These are phyloP conservation scores for Rhodotorula glutinis DNA, from an alignment of 1,284 basidiomycete genomes.

Conservation along the genomic window DNA sequence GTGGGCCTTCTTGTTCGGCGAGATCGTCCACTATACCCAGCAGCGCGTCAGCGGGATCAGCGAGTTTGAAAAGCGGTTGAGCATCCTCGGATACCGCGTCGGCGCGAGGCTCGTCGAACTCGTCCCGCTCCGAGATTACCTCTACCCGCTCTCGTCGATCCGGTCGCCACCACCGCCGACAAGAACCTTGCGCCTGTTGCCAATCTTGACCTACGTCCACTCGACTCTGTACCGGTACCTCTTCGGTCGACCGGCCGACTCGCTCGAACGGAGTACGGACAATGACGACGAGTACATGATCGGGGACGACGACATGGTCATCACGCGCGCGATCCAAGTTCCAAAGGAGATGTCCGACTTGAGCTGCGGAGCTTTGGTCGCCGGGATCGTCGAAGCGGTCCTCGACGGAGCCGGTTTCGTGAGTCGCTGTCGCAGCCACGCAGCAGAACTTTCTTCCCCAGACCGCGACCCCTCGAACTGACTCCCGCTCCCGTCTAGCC, in stretches of 20 bases:
- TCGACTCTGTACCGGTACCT: slow-evolving; percentile 91
- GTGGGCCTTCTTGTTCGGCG: slow-evolving; percentile 84
- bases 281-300: slow-evolving; percentile 99
- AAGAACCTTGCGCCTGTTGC: slow-evolving; percentile 80
- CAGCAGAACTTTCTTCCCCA: no score
- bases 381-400: slow-evolving; percentile 95
- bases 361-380: slow-evolving; percentile 93
- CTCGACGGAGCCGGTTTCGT: slow-evolving; percentile 94
- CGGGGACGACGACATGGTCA: slow-evolving; percentile 88
- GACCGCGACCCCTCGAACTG: no score
- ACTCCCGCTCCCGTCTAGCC: slow-evolving; percentile 60
- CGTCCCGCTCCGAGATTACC: slow-evolving; percentile 42
- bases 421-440: slow-evolving; percentile 50
- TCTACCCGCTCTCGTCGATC: slow-evolving; percentile 32
- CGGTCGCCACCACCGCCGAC: slow-evolving; percentile 58
- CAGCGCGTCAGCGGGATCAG: slow-evolving; percentile 88
- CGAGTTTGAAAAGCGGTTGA: slow-evolving; percentile 77
- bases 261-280: slow-evolving; percentile 91
- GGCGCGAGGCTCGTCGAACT: slow-evolving; percentile 77
- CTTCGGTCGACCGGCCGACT: slow-evolving; percentile 89
- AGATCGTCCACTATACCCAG: slow-evolving; percentile 91
- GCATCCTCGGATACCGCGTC: slow-evolving; percentile 83
- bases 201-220: slow-evolving; percentile 84
- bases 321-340: slow-evolving; percentile 87
- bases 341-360: slow-evolving; percentile 91